These are phyloP conservation scores for Phytomonas sp. DNA, from an alignment of 208 protist genomes.

Conservation along the genomic window DNA sequence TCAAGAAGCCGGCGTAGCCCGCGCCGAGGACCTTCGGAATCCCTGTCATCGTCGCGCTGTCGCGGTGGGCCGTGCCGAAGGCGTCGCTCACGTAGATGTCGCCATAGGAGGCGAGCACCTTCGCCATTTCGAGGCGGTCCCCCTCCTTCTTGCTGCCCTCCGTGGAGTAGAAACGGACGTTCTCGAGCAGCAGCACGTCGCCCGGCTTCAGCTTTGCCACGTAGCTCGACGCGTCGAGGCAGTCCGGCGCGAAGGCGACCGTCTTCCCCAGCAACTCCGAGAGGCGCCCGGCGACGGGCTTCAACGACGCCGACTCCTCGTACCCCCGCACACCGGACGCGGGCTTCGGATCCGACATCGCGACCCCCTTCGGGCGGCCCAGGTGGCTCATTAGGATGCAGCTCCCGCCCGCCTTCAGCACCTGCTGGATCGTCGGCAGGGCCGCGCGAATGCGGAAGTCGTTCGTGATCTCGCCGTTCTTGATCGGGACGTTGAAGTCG, in stretches of 20 bases:
- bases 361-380: constrained; percentile 95
- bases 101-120: constrained; percentile 88
- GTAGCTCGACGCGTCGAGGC: constrained; percentile 28
- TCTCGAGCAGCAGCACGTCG: constrained; percentile 97
- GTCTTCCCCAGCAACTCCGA: constrained; percentile 73
- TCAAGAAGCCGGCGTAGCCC: constrained; percentile 95
- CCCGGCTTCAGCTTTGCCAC: constrained; percentile 43
- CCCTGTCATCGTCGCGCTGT: constrained; percentile 90
- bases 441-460: constrained; percentile 92
- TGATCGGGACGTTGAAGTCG: constrained; percentile 98
- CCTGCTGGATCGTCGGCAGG: constrained; percentile 93
- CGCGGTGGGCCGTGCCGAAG: constrained; percentile 98
- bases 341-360: constrained; percentile 45
- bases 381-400: constrained; percentile 96
- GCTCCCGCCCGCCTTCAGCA: constrained; percentile 85
- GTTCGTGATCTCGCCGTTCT: constrained; percentile 93
- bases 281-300: constrained; percentile 84
- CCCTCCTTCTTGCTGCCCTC: constrained; percentile 93
- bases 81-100: constrained; percentile 99
- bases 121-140: constrained; percentile 80
- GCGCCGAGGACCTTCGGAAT: constrained; percentile 76
- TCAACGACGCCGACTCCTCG: constrained; percentile 81
- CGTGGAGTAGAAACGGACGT: constrained; percentile 98
- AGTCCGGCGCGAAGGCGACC: constrained; percentile 66
- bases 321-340: constrained; percentile 44